phyloP scores from a whole-genome alignment of 2,329 filamentous ascomycete species.

The Nemania abortiva region DNA sequence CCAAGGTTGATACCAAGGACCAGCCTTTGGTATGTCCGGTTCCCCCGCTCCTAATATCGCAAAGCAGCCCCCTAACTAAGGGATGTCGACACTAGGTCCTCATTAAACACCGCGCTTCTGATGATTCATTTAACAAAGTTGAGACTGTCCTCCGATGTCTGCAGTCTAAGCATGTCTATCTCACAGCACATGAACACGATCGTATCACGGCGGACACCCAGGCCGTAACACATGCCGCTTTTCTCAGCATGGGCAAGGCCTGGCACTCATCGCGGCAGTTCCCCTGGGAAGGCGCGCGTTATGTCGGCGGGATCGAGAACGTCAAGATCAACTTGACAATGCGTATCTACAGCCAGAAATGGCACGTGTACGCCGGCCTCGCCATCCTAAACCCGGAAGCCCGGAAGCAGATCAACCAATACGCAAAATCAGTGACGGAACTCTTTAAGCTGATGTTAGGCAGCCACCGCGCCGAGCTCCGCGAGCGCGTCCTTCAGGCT shows the following conservation, averaged over 20 bases:
- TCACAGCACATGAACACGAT: constrained; percentile 89
- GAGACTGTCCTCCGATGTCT: constrained; percentile 86
- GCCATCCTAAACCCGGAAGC: constrained; percentile 97
- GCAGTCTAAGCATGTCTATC: constrained; percentile 85
- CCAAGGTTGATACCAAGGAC: constrained; percentile 85
- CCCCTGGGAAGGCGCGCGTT: constrained; percentile 96
- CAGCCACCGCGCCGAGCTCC: constrained; percentile 80
- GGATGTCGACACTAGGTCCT: constrained; percentile 65
- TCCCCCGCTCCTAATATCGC: background rate
- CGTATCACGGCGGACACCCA: constrained; percentile 98
- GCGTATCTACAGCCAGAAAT: constrained; percentile 98
- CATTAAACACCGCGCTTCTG: constrained; percentile 90
- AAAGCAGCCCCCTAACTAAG: constrained; percentile 10
- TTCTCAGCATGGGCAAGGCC: constrained; percentile 96
- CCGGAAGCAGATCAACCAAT: constrained; percentile 92
- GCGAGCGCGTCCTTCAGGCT: constrained; percentile 73
- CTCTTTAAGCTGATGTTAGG: constrained; percentile 97
- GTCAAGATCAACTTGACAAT: constrained; percentile 99
- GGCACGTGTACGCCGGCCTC: constrained; percentile 98
- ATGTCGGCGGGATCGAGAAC: constrained; percentile 97
- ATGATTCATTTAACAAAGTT: constrained; percentile 81
- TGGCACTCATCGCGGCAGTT: constrained; percentile 97
- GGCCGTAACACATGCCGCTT: constrained; percentile 96
- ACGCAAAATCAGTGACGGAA: constrained; percentile 90
- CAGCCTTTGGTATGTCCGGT: constrained; percentile 80